Percentiles rank a stretch among this genome's conserved stretches.
These are phyloP conservation scores for Brassica carinata DNA, from an alignment of 345 rosid species.

Conservation along the genomic window DNA sequence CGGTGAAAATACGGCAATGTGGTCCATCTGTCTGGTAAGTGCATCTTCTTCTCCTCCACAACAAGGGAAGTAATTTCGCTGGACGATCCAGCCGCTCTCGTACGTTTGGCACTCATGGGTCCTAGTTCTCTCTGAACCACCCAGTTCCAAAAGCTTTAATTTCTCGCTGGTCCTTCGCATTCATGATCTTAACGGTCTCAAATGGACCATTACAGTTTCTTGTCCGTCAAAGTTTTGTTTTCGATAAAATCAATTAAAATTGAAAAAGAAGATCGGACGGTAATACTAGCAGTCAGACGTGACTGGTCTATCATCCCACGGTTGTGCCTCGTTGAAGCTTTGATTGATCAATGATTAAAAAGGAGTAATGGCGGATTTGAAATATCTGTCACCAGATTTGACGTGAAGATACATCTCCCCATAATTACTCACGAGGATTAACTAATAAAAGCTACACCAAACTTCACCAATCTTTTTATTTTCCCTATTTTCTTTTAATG, in stretches of 20 bases:
- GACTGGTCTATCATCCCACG: constrained; percentile 26
- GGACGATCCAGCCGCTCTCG: constrained; percentile 32
- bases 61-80: constrained; percentile 35
- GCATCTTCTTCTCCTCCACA: constrained; percentile 23
- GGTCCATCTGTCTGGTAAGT: constrained; percentile 30
- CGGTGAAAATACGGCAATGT: not conserved
- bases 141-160: constrained; percentile 35
- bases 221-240: constrained; percentile 6
- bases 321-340: constrained; percentile 19
- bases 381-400: constrained; percentile 30
- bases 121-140: constrained; percentile 29
- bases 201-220: constrained; percentile 41
- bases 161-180: constrained; percentile 41
- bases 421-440: constrained; percentile 29
- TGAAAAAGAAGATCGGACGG: constrained; percentile 22
- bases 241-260: not conserved
- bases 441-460: constrained; percentile 35
- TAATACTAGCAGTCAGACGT: constrained; percentile 1
- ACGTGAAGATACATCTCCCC: constrained; percentile 33
- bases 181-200: constrained; percentile 37
- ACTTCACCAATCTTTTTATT: constrained; percentile 18
- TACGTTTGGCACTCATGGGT: constrained; percentile 35
- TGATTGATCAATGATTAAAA: constrained; percentile 34
- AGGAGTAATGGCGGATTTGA: constrained; percentile 20
- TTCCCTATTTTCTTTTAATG: not conserved